These are phyloP conservation scores for Talaromyces sp. DNA, from an alignment of 2,329 filamentous ascomycete genomes.

Conservation along the genomic window DNA sequence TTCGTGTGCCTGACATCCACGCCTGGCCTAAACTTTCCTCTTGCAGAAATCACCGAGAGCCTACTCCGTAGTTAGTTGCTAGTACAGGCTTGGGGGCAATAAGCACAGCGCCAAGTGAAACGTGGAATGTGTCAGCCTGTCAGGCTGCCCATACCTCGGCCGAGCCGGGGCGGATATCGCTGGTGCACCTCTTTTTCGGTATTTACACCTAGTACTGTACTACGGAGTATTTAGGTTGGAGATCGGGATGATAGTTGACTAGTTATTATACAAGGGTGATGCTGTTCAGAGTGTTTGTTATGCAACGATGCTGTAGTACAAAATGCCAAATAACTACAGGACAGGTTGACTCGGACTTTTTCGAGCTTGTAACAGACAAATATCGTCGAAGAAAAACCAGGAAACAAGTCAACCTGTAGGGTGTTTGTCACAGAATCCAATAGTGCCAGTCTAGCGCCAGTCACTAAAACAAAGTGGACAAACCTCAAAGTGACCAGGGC, in stretches of 20 bases:
- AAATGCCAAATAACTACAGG: not conserved
- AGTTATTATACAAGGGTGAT: not conserved
- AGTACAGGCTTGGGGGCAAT: not conserved
- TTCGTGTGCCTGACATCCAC: not conserved
- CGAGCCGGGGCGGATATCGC: not conserved
- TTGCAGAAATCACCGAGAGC: no score
- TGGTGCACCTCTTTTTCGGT: not conserved
- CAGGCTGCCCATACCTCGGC: not conserved
- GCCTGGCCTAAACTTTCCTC: no score
- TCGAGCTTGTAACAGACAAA: not conserved
- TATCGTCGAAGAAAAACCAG: not conserved
- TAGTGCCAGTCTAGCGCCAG: not conserved
- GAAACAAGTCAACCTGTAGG: not conserved
- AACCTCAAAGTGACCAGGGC: not conserved
- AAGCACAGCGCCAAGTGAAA: conserved; percentile 4
- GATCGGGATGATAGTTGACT: no score
- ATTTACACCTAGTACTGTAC: no score
- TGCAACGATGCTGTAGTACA: not conserved
- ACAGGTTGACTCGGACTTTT: not conserved
- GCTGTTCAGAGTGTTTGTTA: not conserved
- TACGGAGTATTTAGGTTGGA: no score
- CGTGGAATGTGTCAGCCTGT: conserved; percentile 1
- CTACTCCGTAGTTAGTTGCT: no score
- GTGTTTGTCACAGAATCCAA: not conserved
- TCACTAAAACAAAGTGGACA: not conserved